These are phyloP conservation scores for Aspergillus jensenii DNA, from an alignment of 2,329 filamentous ascomycete genomes.

Conservation along the genomic window DNA sequence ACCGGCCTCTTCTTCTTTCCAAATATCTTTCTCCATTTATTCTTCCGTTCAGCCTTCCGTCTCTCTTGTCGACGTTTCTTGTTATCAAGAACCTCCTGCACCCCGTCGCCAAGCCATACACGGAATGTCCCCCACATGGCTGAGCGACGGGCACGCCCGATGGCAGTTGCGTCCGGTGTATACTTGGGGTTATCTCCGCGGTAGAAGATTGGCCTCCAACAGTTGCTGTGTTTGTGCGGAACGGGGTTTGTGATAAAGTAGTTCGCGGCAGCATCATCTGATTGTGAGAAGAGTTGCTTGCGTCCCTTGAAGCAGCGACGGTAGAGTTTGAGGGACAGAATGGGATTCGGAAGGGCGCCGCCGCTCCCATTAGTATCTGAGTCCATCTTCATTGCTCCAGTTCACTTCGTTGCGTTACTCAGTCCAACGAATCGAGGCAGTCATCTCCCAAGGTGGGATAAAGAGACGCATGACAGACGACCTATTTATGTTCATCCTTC, in stretches of 20 bases:
- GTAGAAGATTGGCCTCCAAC: conserved; percentile 10
- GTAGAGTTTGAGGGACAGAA: conserved; percentile 3
- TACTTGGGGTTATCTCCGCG: conserved; percentile 14
- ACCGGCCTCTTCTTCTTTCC: conserved; percentile 1
- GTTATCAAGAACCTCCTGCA: conserved; percentile 9
- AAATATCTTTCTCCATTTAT: conserved; percentile 7
- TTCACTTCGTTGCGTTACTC: neutral
- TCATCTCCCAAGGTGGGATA: neutral
- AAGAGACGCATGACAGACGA: neutral
- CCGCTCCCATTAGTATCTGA: neutral
- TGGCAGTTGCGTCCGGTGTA: conserved; percentile 1
- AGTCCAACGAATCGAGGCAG: neutral
- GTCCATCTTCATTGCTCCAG: neutral
- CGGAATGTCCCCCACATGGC: conserved; percentile 4
- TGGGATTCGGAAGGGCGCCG: neutral
- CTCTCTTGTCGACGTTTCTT: neutral
- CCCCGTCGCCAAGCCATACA: conserved; percentile 9
- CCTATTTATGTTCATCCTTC: neutral
- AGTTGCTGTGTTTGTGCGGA: conserved; percentile 1
- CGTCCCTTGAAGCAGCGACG: conserved; percentile 7
- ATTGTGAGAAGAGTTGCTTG: conserved; percentile 10
- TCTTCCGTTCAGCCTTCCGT: conserved; percentile 3
- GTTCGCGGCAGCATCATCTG: conserved; percentile 1
- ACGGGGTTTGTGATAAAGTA: conserved; percentile 11
- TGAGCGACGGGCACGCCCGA: conserved; percentile 3